Base-by-base conservation (phyloP, 208 protist genomes). In the Trypanosoma theileri region DNA sequence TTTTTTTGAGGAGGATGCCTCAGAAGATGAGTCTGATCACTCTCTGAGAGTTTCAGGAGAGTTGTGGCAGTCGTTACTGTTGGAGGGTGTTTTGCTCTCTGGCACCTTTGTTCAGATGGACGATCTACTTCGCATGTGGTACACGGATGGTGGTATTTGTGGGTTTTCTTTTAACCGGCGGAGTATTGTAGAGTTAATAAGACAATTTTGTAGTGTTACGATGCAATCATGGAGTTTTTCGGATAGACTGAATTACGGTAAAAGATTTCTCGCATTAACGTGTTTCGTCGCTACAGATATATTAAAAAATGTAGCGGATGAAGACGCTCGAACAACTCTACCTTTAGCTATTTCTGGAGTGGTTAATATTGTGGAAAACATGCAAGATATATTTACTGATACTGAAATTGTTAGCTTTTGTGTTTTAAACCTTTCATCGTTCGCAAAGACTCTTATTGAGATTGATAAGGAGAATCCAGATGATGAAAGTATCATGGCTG, bases 1-100 rank as follows among this genome's bases (percentile, higher is more conserved):
- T 26, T 93, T 88, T 59, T 91, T 95, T 77, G 90, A 93, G 28
- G 85, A 92, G 59, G 85, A 95, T 35, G 66, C 67, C 0, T 60
- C 76, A 4, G 52, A 69, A 0, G 79, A 89, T 50, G 86, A 91
- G 59, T 73, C 66, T 22, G 79, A 66, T 41, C 64, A 77, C 1
- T 62, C 74, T 19, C 89, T 89, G 24, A 53, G 63, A 28, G 86
- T 95, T 14, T 53, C 70, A 6, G 80, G 80, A 44, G 48, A 40
- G n/a, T 66, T 75, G 55, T 94, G 89, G 86, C 64, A 81, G 12
- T 45, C 62, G 12, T 60, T 94, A 24, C 71, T 94, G 7, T 54
- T 90, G 4, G 58, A 64, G 7, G 70, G 70, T 22, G 26, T 70
- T 14, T 28, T 57, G 19, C 2, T 66, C 24, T 21, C 60, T n/a